A percentile compares a stretch with the other conserved stretches of the same genome.
Evolutionary conservation across 192 early-diverging fungal genomes (phyloP).

Genomic region (Chytriomyces hyalinus): DNA sequence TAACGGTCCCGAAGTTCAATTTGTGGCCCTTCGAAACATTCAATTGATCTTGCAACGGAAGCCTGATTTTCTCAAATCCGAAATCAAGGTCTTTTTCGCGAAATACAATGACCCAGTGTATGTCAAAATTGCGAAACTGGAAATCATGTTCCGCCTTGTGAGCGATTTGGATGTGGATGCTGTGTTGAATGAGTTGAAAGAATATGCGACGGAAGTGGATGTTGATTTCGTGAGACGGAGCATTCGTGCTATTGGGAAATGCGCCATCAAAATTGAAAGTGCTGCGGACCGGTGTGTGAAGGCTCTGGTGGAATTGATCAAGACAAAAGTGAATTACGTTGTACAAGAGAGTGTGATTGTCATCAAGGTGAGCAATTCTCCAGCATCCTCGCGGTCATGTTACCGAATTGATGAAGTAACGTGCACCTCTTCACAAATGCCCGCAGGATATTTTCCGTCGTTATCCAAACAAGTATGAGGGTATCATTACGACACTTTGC

Average conservation of each 20-base stretch:
- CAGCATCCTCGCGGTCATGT: background rate
- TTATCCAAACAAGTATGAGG: constrained; percentile 87
- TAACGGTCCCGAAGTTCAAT: constrained; percentile 91
- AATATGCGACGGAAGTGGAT: constrained; percentile 61
- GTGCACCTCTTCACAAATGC: constrained; percentile 8
- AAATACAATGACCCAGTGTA: constrained; percentile 99
- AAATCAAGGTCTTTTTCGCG: constrained; percentile 97
- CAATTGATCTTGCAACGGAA: constrained; percentile 92
- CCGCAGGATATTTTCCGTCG: constrained; percentile 87
- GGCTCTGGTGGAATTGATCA: constrained; percentile 88
- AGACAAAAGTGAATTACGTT: constrained; percentile 84
- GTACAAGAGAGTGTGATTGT: constrained; percentile 92
- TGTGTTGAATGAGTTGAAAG: constrained; percentile 90
- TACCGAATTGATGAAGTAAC: background rate
- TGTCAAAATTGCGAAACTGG: constrained; percentile 95
- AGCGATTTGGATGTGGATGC: constrained; percentile 88
- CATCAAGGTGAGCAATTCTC: constrained; percentile 68
- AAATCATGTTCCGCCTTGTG: constrained; percentile 89
- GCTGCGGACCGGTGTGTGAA: constrained; percentile 86
- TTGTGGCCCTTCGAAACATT: constrained; percentile 95
- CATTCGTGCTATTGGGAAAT: constrained; percentile 87
- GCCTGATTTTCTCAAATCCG: constrained; percentile 83
- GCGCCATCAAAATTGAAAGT: constrained; percentile 88
- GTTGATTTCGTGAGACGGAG: constrained; percentile 61
- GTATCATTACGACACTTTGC: constrained; percentile 85